These are phyloP conservation scores for Mercurialis annua DNA, from an alignment of 345 rosid genomes.

Conservation along the genomic window DNA sequence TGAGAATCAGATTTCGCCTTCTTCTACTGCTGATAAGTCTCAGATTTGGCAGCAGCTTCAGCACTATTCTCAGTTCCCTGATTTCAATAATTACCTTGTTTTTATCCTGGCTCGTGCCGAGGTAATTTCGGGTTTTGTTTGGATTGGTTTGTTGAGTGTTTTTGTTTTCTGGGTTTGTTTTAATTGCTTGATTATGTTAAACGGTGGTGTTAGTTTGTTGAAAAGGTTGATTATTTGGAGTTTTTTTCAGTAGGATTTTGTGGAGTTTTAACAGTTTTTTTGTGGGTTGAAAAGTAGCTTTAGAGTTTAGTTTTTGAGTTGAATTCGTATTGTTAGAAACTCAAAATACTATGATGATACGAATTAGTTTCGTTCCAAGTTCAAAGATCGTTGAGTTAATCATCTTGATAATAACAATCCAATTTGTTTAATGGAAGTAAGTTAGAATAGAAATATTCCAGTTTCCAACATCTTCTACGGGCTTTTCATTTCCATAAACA, in stretches of 20 bases:
- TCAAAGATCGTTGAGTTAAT: neutral
- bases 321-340: neutral
- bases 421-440: neutral
- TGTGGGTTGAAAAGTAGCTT: too few relatives aligned
- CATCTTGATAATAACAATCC: conserved; percentile 1
- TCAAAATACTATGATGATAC: neutral
- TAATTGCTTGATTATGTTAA: conserved; percentile 1
- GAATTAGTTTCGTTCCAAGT: neutral
- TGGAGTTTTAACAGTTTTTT: neutral
- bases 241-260: conserved; percentile 5
- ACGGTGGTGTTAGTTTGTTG: neutral
- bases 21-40: conserved; percentile 78
- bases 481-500: neutral
- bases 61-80: conserved; percentile 84
- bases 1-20: conserved; percentile 86
- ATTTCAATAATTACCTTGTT: conserved; percentile 93
- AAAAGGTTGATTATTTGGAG: neutral
- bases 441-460: neutral
- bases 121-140: conserved; percentile 37
- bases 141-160: too few relatives aligned
- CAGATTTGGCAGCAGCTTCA: conserved; percentile 95
- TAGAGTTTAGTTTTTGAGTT: too few relatives aligned
- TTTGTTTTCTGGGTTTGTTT: conserved; percentile 14
- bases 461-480: neutral
- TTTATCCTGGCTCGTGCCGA: conserved; percentile 87